Evolutionary conservation across 2,329 filamentous ascomycete species (phyloP).

Genomic region (Talaromyces amestolkiae): DNA sequence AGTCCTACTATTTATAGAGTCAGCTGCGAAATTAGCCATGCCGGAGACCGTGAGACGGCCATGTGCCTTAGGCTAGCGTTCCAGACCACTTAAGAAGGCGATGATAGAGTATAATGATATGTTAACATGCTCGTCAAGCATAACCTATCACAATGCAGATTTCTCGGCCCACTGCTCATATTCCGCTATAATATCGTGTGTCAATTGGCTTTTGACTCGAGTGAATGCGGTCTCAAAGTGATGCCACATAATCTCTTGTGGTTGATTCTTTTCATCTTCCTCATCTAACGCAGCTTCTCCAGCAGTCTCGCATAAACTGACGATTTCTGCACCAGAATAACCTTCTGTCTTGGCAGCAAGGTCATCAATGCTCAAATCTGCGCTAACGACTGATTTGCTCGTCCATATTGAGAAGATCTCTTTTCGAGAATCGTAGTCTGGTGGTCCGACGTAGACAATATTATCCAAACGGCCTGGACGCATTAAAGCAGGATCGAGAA

Average conservation of each 20-base stretch:
- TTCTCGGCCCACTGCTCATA: slow-evolving; percentile 56
- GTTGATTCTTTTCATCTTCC: slow-evolving; percentile 44
- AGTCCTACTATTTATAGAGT: not conserved
- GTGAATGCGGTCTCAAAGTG: slow-evolving; percentile 47
- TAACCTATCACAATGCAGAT: slow-evolving; percentile 13
- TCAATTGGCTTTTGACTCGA: slow-evolving; percentile 58
- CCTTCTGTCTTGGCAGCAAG: slow-evolving; percentile 68
- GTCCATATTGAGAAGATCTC: slow-evolving; percentile 73
- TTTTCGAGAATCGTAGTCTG: slow-evolving; percentile 67
- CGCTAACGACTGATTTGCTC: slow-evolving; percentile 56
- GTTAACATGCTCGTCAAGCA: not conserved
- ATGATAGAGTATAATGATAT: too few species aligned
- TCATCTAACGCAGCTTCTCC: slow-evolving; percentile 53
- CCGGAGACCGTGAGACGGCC: not conserved
- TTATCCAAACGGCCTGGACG: slow-evolving; percentile 82
- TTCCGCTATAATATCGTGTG: slow-evolving; percentile 55
- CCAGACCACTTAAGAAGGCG: not conserved
- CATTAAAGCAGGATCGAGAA: slow-evolving; percentile 80
- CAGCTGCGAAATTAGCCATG: not conserved
- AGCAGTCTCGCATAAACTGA: slow-evolving; percentile 56
- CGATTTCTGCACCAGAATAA: slow-evolving; percentile 82
- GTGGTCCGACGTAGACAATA: slow-evolving; percentile 80
- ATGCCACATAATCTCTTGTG: slow-evolving; percentile 37
- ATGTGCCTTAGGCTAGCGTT: not conserved
- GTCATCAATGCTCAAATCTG: slow-evolving; percentile 63